Evolutionary conservation across 768 basidiomycete genomes (phyloP), one percentile per base, ranked within the genome.

Genomic region (Solioccasus polychromus): DNA sequence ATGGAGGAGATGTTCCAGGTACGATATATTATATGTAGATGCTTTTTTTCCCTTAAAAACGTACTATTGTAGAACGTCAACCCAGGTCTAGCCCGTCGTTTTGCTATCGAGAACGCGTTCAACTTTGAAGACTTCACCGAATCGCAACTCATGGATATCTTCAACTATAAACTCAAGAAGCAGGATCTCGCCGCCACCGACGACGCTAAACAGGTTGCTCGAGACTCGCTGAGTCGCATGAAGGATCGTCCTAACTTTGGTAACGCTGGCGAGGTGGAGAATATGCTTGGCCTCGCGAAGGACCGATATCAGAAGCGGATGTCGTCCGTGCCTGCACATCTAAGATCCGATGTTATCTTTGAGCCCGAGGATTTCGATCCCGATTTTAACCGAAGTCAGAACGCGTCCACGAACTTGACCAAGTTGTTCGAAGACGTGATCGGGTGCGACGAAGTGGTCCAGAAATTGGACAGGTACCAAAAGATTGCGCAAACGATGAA

Each of bases 1-100:
- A 86, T 87, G 75, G 60, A 66, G 22, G 79, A 85, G 18, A 87
- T 88, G 85, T 87, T 88, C 60, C 82, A 83, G 69, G 85, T 85
- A 57, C n/a, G 47, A 59, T 18, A 29, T 7, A 7, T 7, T 8
- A 20, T 41, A 3, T 10, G 26, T 3, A 14, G 11, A 10, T 1
- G 15, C 8, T 17, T 19, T 5, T 38, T 17, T 23, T 23, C 2
- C 1, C 5, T 10, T 18, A 2, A 3, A 15, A 15, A 8, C 18
- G 45, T 18, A 45, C 40, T 11, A 6, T 37, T n/a, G 12, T 35
- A 86, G 84, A 80, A 85, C 44, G 85, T 86, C 41, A 87, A 87
- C 55, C 79, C 83, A 3, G 85, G 85, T 11, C 67, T 87, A 6
- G 64, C 77, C 5, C 75, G 85, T 8, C 79, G 85, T 2, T 87